Conservation (phyloP, 257 asterid species). For the Paraleonurus japonicus region DNA sequence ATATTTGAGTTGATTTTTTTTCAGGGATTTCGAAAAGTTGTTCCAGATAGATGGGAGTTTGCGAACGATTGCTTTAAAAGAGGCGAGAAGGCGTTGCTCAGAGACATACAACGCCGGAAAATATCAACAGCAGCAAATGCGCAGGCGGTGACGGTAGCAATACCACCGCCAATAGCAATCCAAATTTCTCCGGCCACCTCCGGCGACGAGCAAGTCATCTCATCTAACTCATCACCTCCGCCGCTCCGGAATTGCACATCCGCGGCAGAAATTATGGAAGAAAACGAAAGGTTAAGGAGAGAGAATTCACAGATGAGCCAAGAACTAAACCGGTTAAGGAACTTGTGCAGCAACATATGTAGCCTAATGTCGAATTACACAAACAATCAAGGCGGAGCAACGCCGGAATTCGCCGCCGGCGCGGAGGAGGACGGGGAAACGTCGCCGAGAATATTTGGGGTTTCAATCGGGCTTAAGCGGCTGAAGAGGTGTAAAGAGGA, state of each 20-base stretch:
- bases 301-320: conserved; percentile 59
- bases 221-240: conserved; percentile 65
- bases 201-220: conserved; percentile 73
- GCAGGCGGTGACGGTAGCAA: conserved; percentile 23
- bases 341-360: conserved; percentile 54
- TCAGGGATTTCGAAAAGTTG: conserved; percentile 86
- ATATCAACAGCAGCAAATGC: conserved; percentile 35
- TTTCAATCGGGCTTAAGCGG: conserved; percentile 56
- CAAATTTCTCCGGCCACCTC: conserved; percentile 65
- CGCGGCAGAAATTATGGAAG: conserved; percentile 54
- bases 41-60: conserved; percentile 93
- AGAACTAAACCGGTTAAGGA: conserved; percentile 48
- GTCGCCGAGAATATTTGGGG: conserved; percentile 66
- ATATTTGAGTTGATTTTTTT: too few species aligned
- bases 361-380: conserved; percentile 57
- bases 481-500: conserved; percentile 32
- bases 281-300: conserved; percentile 62
- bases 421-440: conserved; percentile 18
- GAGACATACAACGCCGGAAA: conserved; percentile 78
- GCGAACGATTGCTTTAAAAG: conserved; percentile 64
- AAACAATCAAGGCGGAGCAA: conserved; percentile 29
- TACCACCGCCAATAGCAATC: conserved; percentile 23
- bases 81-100: conserved; percentile 62
- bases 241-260: conserved; percentile 34
- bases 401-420: conserved; percentile 8